Base-by-base conservation (phyloP, 2,329 filamentous ascomycete genomes). In the Cladosporium cucumerinum region DNA sequence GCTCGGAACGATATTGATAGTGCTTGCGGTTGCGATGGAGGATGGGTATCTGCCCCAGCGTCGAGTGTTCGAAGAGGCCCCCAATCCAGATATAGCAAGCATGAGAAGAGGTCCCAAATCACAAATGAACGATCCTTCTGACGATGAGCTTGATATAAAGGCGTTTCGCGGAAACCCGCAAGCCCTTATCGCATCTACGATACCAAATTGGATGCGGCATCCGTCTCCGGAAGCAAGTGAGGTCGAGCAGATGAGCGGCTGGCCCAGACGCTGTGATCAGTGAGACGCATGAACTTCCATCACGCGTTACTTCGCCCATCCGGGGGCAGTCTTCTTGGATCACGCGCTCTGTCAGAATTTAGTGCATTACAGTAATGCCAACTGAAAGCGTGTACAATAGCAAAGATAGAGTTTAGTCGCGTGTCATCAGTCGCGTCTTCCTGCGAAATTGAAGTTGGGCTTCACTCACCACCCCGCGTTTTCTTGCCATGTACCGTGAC, bases 321-420 rank as follows among this genome's bases (percentile, higher is more conserved):
- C 11, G 5, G 12, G 7, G 10, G n/a, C 39, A 21, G n/a, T 46
- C 4, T 23, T n/a, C 3, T 46, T 21, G n/a, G n/a, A 46, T 21
- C n/a, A 5, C n/a, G 39, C n/a, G 5, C n/a, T 21, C 39, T 46
- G 8, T 10, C 39, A 21, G 11, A 12, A 7, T 11, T 2, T 8
- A 23, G n/a, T 46, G n/a, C 4, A 12, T n/a, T 46, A 21, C 12
- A 6, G 14, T 23, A 46, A 21, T 46, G 39, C 10, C 39, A 2
- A 12, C 4, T 21, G 39, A 8, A 8, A 46, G 39, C 3, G 39
- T 46, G n/a, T 46, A 3, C 28, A 32, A 54, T 54, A 32, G 28
- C 51, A 32, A 28, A 30, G 46, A 49, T 59, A 61, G 43, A 61
- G 58, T 61, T 61, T n/a, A 28, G n/a, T 23, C 23, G 23, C 57